Evolutionary conservation across 768 basidiomycete genomes (phyloP).

Genomic region (Suillus subalutaceus): DNA sequence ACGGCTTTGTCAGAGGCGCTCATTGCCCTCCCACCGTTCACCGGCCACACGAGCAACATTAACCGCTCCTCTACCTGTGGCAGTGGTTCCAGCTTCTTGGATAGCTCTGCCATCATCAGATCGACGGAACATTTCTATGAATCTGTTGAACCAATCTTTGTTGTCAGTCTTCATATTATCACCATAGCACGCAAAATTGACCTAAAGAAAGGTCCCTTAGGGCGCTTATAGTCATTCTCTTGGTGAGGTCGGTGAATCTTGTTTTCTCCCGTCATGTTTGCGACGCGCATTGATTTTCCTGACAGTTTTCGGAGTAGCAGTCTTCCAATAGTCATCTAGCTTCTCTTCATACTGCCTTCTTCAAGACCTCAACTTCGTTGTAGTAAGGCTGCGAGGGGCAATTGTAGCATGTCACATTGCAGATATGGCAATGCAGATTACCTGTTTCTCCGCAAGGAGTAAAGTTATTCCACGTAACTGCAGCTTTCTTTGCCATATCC

Average conservation of each 20-base stretch:
- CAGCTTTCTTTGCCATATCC: constrained; percentile 23
- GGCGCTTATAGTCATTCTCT: background rate
- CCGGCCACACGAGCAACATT: constrained; percentile 22
- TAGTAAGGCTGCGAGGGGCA: constrained; percentile 27
- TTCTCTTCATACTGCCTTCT: constrained; percentile 23
- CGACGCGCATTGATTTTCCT: constrained; percentile 38
- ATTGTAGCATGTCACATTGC: background rate
- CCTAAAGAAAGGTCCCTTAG: constrained; percentile 27
- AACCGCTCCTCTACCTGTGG: constrained; percentile 6
- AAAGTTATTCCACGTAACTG: constrained; percentile 34
- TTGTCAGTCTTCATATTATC: background rate
- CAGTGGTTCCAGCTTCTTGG: constrained; percentile 13
- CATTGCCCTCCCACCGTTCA: constrained; percentile 34
- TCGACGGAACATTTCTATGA: constrained; percentile 21
- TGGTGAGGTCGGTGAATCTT: constrained; percentile 13
- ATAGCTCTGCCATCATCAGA: constrained; percentile 20
- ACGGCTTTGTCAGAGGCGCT: constrained; percentile 36
- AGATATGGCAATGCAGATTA: constrained; percentile 11
- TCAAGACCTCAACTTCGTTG: constrained; percentile 22
- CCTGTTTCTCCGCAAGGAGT: constrained; percentile 40
- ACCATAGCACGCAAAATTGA: constrained; percentile 15
- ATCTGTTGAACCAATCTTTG: constrained; percentile 17
- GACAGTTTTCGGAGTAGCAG: constrained; percentile 21
- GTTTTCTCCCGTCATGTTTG: constrained; percentile 26
- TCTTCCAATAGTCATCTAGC: constrained; percentile 32